Evolutionary conservation across 1,284 basidiomycete genomes (phyloP), one percentile per base, ranked within the genome.

Genomic region (Apiotrichum laibachii): DNA sequence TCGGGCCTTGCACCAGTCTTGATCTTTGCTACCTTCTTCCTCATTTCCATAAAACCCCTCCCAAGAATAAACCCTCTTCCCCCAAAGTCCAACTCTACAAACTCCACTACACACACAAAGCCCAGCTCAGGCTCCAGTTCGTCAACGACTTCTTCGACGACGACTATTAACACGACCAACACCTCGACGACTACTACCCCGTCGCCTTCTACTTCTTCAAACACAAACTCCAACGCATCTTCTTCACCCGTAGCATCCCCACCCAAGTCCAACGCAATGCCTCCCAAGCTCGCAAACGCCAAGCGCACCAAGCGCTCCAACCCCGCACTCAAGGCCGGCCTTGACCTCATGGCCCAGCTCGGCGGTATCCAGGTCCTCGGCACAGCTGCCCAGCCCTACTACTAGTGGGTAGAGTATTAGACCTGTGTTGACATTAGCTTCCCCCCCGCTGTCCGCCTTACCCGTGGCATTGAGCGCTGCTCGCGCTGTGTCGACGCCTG

Each of bases 331-430:
- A 53, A 53, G 46, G 57, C 57, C 43, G 57, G 52, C 52, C 52
- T 53, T 16, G 57, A 59, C 19, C 52, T 59, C 48, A 59, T 59
- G 57, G 57, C 43, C 40, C 43, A 42, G 33, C 60, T 59, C 48
- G 57, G 57, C 35, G 57, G 57, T 37, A 59, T 59, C 26, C 26
- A 53, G 31, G 52, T 59, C 22, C 52, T 50, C 34, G 57, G 57
- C 21, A 59, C 52, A 22, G 33, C 50, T 18, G 43, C 49, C 42
- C 53, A 48, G 21, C 57, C 57, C 5, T 59, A 59, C 43, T 59
- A 54, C 53, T 54, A 54, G 57, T 59, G 47, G 40, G 57, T 39
- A 16, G 4, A 4, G 15, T 18, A 18, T 45, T 13, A 40, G 7
- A 53, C 31, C 8, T 40, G 2, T 26, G 12, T 37, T 47, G 12